Percentiles rank a stretch among this genome's conserved stretches.
Evolutionary conservation across 2,329 filamentous ascomycete genomes (phyloP).

Genomic region (Golovinomyces cichoracearum): DNA sequence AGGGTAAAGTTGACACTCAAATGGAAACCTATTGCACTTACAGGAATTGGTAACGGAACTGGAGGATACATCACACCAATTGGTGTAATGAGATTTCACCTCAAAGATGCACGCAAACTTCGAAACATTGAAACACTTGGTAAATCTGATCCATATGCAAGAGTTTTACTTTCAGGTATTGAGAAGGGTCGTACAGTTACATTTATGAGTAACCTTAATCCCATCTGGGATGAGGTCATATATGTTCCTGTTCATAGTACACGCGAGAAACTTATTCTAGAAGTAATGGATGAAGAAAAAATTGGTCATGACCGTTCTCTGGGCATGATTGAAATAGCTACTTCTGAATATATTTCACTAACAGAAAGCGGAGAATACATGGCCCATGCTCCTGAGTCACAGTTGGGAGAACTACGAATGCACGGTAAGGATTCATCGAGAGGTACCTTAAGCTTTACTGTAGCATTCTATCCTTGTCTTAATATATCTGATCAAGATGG

Average conservation of each 20-base stretch:
- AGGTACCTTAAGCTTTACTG: slow-evolving; percentile 57
- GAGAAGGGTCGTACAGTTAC: slow-evolving; percentile 83
- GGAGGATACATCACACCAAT: slow-evolving; percentile 83
- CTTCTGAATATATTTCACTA: slow-evolving; percentile 54
- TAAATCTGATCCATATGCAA: slow-evolving; percentile 87
- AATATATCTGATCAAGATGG: slow-evolving; percentile 71
- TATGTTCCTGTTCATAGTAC: slow-evolving; percentile 74
- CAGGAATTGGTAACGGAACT: slow-evolving; percentile 48
- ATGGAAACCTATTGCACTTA: slow-evolving; percentile 83
- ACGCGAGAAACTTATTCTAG: slow-evolving; percentile 61
- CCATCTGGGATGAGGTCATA: slow-evolving; percentile 83
- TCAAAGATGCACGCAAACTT: slow-evolving; percentile 56
- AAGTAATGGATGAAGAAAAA: slow-evolving; percentile 92
- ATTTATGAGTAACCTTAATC: slow-evolving; percentile 84
- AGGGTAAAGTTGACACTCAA: slow-evolving; percentile 74
- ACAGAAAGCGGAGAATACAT: slow-evolving; percentile 58
- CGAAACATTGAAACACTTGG: slow-evolving; percentile 86
- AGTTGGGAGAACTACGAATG: slow-evolving; percentile 43
- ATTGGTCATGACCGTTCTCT: slow-evolving; percentile 75
- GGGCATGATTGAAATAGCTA: slow-evolving; percentile 51
- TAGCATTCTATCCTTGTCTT: slow-evolving; percentile 71
- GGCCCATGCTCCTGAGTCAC: slow-evolving; percentile 48
- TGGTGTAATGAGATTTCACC: slow-evolving; percentile 84
- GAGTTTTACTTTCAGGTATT: slow-evolving; percentile 68
- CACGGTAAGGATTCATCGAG: slow-evolving; percentile 50